Evolutionary conservation across 257 asterid genomes (phyloP).

Genomic region (Euphrasia confusa): DNA sequence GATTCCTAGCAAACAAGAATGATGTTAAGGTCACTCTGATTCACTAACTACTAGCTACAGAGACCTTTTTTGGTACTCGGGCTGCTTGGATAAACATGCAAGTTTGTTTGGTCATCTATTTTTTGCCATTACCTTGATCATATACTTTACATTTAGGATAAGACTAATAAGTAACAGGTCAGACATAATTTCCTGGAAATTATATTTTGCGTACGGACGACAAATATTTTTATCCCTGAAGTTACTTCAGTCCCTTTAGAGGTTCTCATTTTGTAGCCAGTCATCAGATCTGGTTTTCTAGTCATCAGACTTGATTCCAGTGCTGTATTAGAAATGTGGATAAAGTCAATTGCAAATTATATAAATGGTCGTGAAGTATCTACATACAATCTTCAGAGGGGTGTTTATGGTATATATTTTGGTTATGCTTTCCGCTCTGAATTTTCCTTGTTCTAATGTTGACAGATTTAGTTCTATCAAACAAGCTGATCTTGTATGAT

Average conservation of each 20-base stretch:
- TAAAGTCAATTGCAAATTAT: neutral
- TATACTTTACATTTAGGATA: constrained; percentile 9
- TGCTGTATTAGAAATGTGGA: neutral
- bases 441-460: constrained; percentile 26
- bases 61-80: neutral
- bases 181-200: neutral
- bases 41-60: constrained; percentile 10
- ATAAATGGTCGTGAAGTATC: constrained; percentile 13
- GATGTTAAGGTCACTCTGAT: neutral
- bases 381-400: constrained; percentile 5
- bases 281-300: neutral
- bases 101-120: neutral
- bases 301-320: constrained; percentile 5
- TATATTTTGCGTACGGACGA: neutral
- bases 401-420: constrained; percentile 6
- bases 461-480: constrained; percentile 92
- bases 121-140: neutral
- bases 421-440: constrained; percentile 2
- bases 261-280: neutral
- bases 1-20: neutral
- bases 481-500: constrained; percentile 88
- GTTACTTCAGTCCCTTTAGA: too few species aligned
- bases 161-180: constrained; percentile 14
- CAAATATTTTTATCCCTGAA: too few species aligned
- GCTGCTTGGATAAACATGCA: neutral